phyloP scores from a whole-genome alignment of 768 basidiomycete species.

The Pulveroboletus frians region DNA sequence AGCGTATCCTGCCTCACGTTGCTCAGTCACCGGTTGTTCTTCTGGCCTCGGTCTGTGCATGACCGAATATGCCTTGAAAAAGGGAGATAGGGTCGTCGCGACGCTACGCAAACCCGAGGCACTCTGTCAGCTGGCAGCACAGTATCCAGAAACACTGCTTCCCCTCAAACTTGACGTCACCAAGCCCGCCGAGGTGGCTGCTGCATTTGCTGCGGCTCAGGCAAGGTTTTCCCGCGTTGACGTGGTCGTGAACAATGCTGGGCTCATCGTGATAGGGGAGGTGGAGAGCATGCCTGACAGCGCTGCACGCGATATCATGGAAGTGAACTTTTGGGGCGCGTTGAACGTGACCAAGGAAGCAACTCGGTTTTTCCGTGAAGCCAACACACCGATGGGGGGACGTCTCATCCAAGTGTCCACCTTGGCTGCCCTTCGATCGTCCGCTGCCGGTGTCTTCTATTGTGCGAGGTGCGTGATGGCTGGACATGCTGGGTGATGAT shows the following conservation, averaged over 20 bases:
- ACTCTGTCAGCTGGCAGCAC: constrained; percentile 22
- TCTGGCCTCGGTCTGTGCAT: constrained; percentile 37
- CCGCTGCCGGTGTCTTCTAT: constrained; percentile 15
- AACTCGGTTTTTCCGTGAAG: constrained; percentile 20
- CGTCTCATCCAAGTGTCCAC: constrained; percentile 13
- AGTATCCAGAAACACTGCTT: constrained; percentile 31
- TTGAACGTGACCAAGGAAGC: constrained; percentile 37
- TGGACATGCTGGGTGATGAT: not conserved
- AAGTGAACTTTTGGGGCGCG: constrained; percentile 44
- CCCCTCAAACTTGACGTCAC: constrained; percentile 6
- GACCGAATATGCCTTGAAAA: constrained; percentile 28
- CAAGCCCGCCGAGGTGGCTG: no score
- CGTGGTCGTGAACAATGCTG: not conserved
- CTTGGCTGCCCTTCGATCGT: constrained; percentile 23
- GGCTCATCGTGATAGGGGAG: constrained; percentile 26
- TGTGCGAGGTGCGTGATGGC: constrained; percentile 15
- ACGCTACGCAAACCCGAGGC: constrained; percentile 38
- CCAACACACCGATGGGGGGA: constrained; percentile 33
- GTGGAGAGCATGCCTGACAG: constrained; percentile 33
- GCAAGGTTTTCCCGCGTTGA: no score
- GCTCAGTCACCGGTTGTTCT: constrained; percentile 37
- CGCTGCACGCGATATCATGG: constrained; percentile 34
- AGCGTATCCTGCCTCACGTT: not conserved
- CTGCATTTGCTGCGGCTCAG: no score
- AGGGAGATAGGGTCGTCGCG: constrained; percentile 39